Conservation (phyloP, 176 grass and related monocot species). For the Zoysia pacifica region DNA sequence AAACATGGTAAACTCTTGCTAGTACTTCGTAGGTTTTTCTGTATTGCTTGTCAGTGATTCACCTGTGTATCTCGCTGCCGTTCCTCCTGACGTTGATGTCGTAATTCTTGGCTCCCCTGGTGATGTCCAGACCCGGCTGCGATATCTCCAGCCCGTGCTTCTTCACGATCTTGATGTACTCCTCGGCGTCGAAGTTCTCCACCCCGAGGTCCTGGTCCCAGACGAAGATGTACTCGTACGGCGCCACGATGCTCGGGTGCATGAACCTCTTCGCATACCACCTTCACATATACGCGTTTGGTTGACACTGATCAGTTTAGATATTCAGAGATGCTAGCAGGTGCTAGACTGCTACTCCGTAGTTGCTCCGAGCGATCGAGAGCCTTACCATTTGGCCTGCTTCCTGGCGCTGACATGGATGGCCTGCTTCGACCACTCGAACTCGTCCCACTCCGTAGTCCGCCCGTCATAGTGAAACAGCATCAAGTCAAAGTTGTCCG, state of each 20-base stretch:
- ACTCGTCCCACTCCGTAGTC: constrained; percentile 42
- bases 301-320: no score
- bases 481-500: neutral
- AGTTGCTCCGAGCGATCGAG: no score
- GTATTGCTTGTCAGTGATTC: neutral
- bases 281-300: constrained; percentile 2
- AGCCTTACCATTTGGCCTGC: constrained; percentile 43
- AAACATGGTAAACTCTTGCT: no score
- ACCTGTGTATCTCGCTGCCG: constrained; percentile 40
- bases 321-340: no score
- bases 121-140: constrained; percentile 36
- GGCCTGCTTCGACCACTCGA: constrained; percentile 49
- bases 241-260: constrained; percentile 41
- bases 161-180: constrained; percentile 20
- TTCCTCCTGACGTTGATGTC: constrained; percentile 2
- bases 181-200: constrained; percentile 2
- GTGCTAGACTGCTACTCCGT: no score
- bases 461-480: constrained; percentile 48
- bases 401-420: constrained; percentile 40
- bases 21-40: no score
- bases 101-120: neutral
- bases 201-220: constrained; percentile 54
- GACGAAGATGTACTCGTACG: constrained; percentile 52
- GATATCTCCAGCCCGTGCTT: constrained; percentile 42
- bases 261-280: constrained; percentile 62